phyloP scores from a whole-genome alignment of 2,329 filamentous ascomycete genomes.

The Xylariaceae sp. region DNA sequence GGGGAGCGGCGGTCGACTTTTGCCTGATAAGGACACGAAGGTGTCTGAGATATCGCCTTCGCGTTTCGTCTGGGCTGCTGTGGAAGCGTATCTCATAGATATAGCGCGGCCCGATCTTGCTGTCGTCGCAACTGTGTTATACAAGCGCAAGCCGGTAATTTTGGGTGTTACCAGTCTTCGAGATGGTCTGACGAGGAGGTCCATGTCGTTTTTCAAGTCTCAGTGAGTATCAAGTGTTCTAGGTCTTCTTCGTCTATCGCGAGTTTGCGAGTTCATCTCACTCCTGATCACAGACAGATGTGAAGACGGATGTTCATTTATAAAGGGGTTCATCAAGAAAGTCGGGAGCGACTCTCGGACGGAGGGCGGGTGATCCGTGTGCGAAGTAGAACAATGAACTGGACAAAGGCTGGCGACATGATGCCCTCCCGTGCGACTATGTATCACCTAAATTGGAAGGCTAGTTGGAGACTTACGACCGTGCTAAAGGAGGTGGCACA shows the following conservation, averaged over 20 bases:
- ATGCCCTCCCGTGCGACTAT: not conserved
- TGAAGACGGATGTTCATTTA: not conserved
- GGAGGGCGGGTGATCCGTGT: no score
- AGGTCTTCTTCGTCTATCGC: no score
- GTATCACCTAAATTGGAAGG: not conserved
- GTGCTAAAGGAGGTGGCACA: no score
- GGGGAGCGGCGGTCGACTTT: conserved; percentile 43
- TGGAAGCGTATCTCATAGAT: conserved; percentile 13
- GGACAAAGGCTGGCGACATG: no score
- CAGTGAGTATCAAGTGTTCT: not conserved
- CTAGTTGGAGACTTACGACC: no score
- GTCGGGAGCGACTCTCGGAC: no score
- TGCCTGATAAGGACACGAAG: conserved; percentile 54
- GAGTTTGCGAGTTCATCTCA: not conserved
- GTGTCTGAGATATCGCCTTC: conserved; percentile 59
- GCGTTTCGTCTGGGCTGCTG: conserved; percentile 37
- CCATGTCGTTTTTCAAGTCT: not conserved
- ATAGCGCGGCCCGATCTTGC: conserved; percentile 11
- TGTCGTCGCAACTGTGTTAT: not conserved
- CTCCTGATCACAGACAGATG: no score
- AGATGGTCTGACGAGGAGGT: not conserved
- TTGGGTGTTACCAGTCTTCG: not conserved
- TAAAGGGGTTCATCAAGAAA: not conserved
- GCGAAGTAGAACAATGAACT: no score
- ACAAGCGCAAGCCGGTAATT: conserved; percentile 9